phyloP scores from a whole-genome alignment of 192 early-diverging fungal species.

The Coemansia sp. region DNA sequence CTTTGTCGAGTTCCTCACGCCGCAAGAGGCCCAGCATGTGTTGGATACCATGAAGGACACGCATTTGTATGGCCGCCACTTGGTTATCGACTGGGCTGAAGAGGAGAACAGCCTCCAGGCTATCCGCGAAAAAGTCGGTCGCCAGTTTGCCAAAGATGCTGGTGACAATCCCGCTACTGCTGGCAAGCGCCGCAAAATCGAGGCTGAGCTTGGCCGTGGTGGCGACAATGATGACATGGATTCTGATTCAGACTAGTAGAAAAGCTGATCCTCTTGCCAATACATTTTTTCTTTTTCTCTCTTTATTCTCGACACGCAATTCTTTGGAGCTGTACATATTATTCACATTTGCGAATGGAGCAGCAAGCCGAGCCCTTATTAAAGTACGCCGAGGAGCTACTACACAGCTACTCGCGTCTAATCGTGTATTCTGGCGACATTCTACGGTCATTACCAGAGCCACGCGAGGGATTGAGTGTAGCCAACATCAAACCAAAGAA shows the following conservation, averaged over 20 bases:
- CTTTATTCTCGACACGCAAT: not conserved
- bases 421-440: conserved; percentile 56
- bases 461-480: conserved; percentile 44
- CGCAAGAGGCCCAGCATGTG: conserved; percentile 91
- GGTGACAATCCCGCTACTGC: conserved; percentile 52
- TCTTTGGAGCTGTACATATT: not conserved
- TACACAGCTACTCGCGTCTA: conserved; percentile 48
- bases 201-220: conserved; percentile 49
- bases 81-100: conserved; percentile 95
- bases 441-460: conserved; percentile 46
- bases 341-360: conserved; percentile 22
- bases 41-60: conserved; percentile 84
- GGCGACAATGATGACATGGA: conserved; percentile 32
- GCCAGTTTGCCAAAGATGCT: conserved; percentile 71
- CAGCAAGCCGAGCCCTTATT: conserved; percentile 31
- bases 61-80: conserved; percentile 96
- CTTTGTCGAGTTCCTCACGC: conserved; percentile 96
- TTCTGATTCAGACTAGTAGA: conserved; percentile 12
- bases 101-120: conserved; percentile 72
- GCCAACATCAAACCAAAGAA: conserved; percentile 55
- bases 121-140: conserved; percentile 82
- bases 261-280: not conserved
- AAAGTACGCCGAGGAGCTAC: conserved; percentile 48
- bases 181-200: conserved; percentile 67
- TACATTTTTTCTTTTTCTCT: conserved; percentile 11